A percentile compares a stretch with the other conserved stretches of the same genome.
phyloP scores from a whole-genome alignment of 1,284 basidiomycete species.

The Microbotryomycetes sp. region DNA sequence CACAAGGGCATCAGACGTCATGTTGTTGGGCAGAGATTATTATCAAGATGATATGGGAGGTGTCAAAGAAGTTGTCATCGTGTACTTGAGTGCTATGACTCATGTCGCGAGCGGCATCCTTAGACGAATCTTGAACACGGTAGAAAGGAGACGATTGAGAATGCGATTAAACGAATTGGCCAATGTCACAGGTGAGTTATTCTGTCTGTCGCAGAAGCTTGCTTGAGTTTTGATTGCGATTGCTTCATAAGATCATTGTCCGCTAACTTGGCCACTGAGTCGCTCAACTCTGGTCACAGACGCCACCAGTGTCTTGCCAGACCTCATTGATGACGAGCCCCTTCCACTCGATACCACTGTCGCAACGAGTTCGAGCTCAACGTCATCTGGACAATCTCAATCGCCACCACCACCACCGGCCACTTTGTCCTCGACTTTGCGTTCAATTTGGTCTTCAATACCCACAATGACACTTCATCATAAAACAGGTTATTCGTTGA shows the following conservation, averaged over 20 bases:
- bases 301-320: no score
- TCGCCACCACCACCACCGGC: not conserved
- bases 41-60: constrained; percentile 36
- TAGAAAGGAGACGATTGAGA: constrained; percentile 14
- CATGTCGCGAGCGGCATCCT: constrained; percentile 31
- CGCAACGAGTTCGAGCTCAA: no score
- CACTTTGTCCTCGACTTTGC: not conserved
- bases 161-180: not conserved
- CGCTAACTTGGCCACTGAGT: no score
- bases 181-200: not conserved
- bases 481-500: constrained; percentile 31
- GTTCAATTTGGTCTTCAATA: not conserved
- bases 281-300: no score
- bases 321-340: constrained; percentile 10
- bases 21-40: constrained; percentile 33
- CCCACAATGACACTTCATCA: constrained; percentile 22
- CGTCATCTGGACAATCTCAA: not conserved
- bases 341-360: constrained; percentile 9
- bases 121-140: constrained; percentile 7
- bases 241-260: no score
- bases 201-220: no score
- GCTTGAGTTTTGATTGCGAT: no score
- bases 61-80: constrained; percentile 27
- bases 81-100: constrained; percentile 24
- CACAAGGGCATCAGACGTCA: constrained; percentile 25